phyloP scores from a whole-genome alignment of 176 grass and related monocot species.

The Musa beccarii region DNA sequence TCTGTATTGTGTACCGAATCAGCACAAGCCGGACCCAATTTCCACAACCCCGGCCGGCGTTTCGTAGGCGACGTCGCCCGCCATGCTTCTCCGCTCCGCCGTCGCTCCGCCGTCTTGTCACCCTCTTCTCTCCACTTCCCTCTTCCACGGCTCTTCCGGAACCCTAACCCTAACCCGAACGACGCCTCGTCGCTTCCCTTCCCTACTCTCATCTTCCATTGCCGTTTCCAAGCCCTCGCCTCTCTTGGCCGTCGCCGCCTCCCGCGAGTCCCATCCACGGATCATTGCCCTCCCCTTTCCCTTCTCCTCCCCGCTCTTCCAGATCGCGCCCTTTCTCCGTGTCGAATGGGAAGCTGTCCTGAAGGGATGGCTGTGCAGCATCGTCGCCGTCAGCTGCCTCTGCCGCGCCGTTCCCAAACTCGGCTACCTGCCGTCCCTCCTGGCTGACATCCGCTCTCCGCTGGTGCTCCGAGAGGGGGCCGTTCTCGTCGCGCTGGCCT shows the following conservation, averaged over 20 bases:
- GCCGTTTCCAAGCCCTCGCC: slow-evolving; percentile 12
- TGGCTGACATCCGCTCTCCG: slow-evolving; percentile 6
- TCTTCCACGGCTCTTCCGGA: slow-evolving; percentile 13
- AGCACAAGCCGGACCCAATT: too few species aligned
- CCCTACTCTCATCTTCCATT: not conserved
- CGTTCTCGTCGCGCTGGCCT: slow-evolving; percentile 25
- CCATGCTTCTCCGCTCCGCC: not conserved
- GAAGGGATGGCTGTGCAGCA: slow-evolving; percentile 59
- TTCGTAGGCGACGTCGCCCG: not conserved
- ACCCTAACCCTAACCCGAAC: slow-evolving; percentile 19
- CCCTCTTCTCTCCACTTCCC: not conserved
- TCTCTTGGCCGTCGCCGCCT: not conserved
- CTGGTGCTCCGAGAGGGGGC: not conserved
- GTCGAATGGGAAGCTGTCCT: slow-evolving; percentile 45
- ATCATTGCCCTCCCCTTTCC: not conserved
- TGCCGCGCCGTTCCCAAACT: slow-evolving; percentile 46
- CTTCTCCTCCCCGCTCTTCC: slow-evolving; percentile 16
- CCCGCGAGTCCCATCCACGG: not conserved
- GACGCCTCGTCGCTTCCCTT: slow-evolving; percentile 2
- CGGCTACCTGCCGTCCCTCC: slow-evolving; percentile 37
- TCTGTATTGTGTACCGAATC: too few species aligned
- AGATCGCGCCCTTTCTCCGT: slow-evolving; percentile 34
- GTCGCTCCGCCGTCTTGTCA: not conserved
- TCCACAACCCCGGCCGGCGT: not conserved
- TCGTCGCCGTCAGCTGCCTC: slow-evolving; percentile 49